Percentiles rank a stretch among this genome's conserved stretches.
These are phyloP conservation scores for Apiotrichum montevideense DNA, from an alignment of 1,284 basidiomycete genomes.

Conservation along the genomic window DNA sequence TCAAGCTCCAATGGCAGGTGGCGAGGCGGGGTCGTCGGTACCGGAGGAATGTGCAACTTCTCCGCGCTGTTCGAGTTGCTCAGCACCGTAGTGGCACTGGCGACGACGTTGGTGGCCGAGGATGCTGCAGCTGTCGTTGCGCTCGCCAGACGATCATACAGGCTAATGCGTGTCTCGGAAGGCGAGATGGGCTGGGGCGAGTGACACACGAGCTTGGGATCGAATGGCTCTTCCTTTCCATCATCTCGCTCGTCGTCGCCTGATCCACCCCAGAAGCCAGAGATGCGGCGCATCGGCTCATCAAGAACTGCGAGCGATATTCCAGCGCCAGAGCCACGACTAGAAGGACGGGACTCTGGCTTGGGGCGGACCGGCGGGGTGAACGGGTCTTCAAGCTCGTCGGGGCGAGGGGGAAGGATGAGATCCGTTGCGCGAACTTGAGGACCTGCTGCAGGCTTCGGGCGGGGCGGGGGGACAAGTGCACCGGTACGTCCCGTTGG, in stretches of 20 bases:
- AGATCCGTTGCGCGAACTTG: slow-evolving; percentile 1
- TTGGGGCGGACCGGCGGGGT: neutral
- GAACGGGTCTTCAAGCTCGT: slow-evolving; percentile 26
- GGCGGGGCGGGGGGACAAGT: neutral
- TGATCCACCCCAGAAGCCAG: slow-evolving; percentile 23
- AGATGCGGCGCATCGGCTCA: slow-evolving; percentile 32
- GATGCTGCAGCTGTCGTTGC: slow-evolving; percentile 4
- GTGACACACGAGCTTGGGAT: slow-evolving; percentile 22
- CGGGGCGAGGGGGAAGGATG: slow-evolving; percentile 34
- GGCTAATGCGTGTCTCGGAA: slow-evolving; percentile 2
- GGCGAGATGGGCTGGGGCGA: neutral
- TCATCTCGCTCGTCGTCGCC: slow-evolving; percentile 5
- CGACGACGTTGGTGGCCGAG: slow-evolving; percentile 1
- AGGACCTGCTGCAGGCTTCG: neutral
- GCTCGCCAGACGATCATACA: slow-evolving; percentile 12
- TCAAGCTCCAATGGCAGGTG: neutral
- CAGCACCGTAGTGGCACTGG: neutral
- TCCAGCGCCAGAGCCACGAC: slow-evolving; percentile 11
- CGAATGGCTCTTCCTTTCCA: slow-evolving; percentile 24
- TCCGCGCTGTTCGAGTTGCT: slow-evolving; percentile 1
- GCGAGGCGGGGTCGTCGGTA: slow-evolving; percentile 5
- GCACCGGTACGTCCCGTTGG: neutral
- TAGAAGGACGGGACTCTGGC: slow-evolving; percentile 1
- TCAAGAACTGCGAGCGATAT: slow-evolving; percentile 18
- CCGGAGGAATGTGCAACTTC: slow-evolving; percentile 10